A percentile compares a stretch with the other conserved stretches of the same genome.
Evolutionary conservation across 148 eudicot genomes (phyloP).

Genomic region (Camellia granthamiana): DNA sequence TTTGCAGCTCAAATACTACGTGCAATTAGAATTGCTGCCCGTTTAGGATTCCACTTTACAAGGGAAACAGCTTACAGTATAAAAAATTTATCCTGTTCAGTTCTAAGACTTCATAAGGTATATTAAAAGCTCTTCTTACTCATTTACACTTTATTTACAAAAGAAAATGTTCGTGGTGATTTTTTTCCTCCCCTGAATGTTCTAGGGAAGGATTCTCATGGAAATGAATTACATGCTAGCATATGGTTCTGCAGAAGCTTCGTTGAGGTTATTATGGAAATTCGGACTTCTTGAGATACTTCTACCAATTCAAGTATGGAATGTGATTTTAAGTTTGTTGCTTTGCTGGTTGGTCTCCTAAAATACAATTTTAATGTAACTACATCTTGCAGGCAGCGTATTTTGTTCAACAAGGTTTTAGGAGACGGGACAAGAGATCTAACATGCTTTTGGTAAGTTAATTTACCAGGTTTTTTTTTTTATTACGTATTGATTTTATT

Average conservation of each 20-base stretch:
- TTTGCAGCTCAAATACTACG: conserved; percentile 88
- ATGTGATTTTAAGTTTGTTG: conserved; percentile 10
- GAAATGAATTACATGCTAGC: conserved; percentile 96
- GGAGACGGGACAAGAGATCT: conserved; percentile 65
- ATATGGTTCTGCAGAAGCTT: conserved; percentile 92
- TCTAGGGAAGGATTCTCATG: conserved; percentile 77
- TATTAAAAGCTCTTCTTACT: background rate
- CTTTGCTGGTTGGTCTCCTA: background rate
- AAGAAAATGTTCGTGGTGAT: background rate
- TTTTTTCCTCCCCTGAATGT: background rate
- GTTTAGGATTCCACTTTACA: conserved; percentile 61
- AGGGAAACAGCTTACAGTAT: conserved; percentile 52
- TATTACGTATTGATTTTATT: background rate
- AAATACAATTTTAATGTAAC: conserved; percentile 14
- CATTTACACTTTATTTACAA: background rate
- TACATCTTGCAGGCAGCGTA: conserved; percentile 73
- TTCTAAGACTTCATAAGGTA: conserved; percentile 78
- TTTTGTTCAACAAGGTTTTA: conserved; percentile 59
- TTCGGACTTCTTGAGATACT: conserved; percentile 70
- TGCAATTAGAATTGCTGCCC: conserved; percentile 81
- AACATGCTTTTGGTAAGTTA: conserved; percentile 91
- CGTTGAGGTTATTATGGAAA: conserved; percentile 82
- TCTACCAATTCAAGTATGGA: conserved; percentile 77
- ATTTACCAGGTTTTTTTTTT: background rate
- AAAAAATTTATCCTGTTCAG: conserved; percentile 43